Base-by-base conservation (phyloP, 768 basidiomycete genomes). In the Rhodotorula taiwanensis region DNA sequence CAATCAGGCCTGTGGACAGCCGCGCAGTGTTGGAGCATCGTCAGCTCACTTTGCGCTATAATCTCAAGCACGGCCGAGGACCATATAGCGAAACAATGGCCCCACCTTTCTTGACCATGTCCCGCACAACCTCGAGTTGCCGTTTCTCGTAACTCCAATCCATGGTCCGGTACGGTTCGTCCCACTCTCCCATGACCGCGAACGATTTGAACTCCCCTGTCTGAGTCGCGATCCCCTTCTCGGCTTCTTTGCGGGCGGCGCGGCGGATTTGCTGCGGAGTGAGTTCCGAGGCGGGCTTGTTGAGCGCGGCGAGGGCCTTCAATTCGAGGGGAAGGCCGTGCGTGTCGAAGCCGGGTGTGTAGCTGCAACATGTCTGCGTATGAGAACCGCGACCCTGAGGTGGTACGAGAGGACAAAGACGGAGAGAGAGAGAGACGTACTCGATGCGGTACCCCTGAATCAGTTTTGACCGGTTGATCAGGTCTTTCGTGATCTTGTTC, bases 311-410 rank as follows among this genome's bases (percentile, higher is more conserved):
- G 41, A 99, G 77, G 0, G 92, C 88, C 72, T 95, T 97, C 69
- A 90, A 89, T 75, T 98, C 94, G 64, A 98, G 97, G 0, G 94
- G 94, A 18, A 97, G 83, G 10, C 94, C 94, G 74, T 99, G 94
- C 72, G 94, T 98, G 72, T 99, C 94, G 90, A 91, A 99, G 15
- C 94, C 94, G 41, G 94, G 93, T 20, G 88, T 76, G 76, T 93
- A 97, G 72, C 94, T 97, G 60, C n/a, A 65, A 52, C 16, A 33
- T 9, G 16, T n/a, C 23, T 4, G 23, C 9, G 28, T 36, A 48
- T 44, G 34, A 45, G 52, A 23, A 23, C 0, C 7, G 13, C n/a
- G n/a, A n/a, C n/a, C n/a, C n/a, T n/a, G n/a, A n/a, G n/a, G n/a
- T n/a, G n/a, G 25, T 31, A 10, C 14, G 23, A 30, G 20, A 49